A percentile compares a stretch with the other conserved stretches of the same genome.
These are phyloP conservation scores for Lachancea thermotolerans DNA, from an alignment of 805 yeast genomes.

Conservation along the genomic window DNA sequence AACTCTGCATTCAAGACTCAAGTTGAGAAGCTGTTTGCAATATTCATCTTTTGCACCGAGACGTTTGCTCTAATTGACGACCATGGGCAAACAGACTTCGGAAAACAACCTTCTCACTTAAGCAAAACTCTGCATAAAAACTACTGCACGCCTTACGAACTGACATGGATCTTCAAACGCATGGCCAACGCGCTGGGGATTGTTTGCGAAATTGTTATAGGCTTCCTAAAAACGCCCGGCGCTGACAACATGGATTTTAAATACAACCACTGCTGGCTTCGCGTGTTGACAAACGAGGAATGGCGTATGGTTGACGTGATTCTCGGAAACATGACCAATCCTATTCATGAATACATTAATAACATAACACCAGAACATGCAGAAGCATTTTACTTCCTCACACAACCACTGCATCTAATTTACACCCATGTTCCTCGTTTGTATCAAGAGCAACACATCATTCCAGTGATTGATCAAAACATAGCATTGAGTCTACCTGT, in stretches of 20 bases:
- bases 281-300: slow-evolving; percentile 65
- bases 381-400: slow-evolving; percentile 61
- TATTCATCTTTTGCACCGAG: slow-evolving; percentile 55
- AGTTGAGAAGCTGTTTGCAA: slow-evolving; percentile 57
- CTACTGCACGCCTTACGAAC: slow-evolving; percentile 61
- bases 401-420: slow-evolving; percentile 67
- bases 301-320: slow-evolving; percentile 76
- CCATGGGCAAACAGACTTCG: slow-evolving; percentile 32
- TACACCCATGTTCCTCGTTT: slow-evolving; percentile 83
- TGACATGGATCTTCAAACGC: slow-evolving; percentile 69
- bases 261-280: slow-evolving; percentile 86
- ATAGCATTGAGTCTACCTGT: slow-evolving; percentile 79
- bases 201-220: slow-evolving; percentile 69
- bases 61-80: slow-evolving; percentile 44
- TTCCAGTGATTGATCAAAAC: slow-evolving; percentile 75
- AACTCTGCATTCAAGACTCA: slow-evolving; percentile 46
- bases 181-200: slow-evolving; percentile 66
- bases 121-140: slow-evolving; percentile 37
- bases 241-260: slow-evolving; percentile 39
- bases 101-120: slow-evolving; percentile 35
- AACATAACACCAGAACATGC: slow-evolving; percentile 27
- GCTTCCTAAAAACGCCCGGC: slow-evolving; percentile 77
- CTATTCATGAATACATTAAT: slow-evolving; percentile 38
- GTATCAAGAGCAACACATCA: slow-evolving; percentile 74
- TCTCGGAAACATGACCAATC: slow-evolving; percentile 53